phyloP scores from a whole-genome alignment of 768 basidiomycete genomes.

The Chalciporus piperatus region DNA sequence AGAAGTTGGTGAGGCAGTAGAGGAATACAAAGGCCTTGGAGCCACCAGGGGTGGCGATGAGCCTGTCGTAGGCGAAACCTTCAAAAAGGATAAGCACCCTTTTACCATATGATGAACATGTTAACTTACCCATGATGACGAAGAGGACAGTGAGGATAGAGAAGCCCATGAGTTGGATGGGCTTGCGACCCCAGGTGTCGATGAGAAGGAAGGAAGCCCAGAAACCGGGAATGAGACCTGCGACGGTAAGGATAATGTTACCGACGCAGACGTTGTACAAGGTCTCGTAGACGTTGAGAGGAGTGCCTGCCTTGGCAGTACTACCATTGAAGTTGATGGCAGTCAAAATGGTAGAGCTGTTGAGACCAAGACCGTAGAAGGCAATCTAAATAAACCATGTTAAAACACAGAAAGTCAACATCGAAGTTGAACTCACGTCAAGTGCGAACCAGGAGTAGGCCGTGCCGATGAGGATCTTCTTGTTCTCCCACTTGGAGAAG shows the following conservation, averaged over 20 bases:
- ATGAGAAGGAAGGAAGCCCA: conserved; percentile 55
- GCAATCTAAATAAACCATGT: conserved; percentile 53
- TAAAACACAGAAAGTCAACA: neutral
- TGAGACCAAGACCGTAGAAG: conserved; percentile 87
- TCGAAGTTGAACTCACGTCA: conserved; percentile 48
- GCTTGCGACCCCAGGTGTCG: conserved; percentile 79
- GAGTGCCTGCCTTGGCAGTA: conserved; percentile 21
- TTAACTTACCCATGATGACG: conserved; percentile 58
- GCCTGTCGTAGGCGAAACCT: conserved; percentile 68
- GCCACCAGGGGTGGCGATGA: conserved; percentile 40
- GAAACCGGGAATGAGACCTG: conserved; percentile 83
- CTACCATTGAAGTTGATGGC: conserved; percentile 65
- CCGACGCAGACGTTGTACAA: conserved; percentile 68
- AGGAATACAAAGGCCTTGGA: conserved; percentile 72
- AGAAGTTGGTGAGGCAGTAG: conserved; percentile 86
- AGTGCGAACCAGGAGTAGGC: conserved; percentile 89
- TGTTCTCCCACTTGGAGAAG: conserved; percentile 74
- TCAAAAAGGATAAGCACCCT: conserved; percentile 5
- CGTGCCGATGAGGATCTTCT: conserved; percentile 75
- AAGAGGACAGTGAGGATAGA: conserved; percentile 62
- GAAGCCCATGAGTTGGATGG: conserved; percentile 82
- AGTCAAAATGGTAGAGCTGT: conserved; percentile 70
- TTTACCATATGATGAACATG: neutral
- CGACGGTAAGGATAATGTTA: conserved; percentile 72
- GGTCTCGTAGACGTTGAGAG: conserved; percentile 48